Evolutionary conservation across 2,329 filamentous ascomycete genomes (phyloP).

Genomic region (Madurella fahalii): DNA sequence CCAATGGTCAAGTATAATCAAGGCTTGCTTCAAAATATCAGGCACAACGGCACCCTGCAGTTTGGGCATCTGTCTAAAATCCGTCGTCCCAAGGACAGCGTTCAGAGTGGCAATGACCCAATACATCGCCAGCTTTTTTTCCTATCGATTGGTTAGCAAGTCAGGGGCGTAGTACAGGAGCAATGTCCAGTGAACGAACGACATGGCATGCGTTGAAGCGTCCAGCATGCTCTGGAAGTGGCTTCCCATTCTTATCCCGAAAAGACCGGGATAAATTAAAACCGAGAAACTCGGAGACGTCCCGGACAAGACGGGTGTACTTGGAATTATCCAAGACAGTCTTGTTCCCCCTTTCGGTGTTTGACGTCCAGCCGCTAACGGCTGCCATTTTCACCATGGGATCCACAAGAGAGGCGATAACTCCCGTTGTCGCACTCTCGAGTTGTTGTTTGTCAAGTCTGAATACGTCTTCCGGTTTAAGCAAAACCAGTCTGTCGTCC

Average conservation of each 20-base stretch:
- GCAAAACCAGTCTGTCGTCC: not conserved
- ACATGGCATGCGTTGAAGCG: conserved; percentile 10
- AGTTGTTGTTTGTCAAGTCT: conserved; percentile 1
- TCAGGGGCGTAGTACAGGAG: not conserved
- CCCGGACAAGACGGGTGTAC: conserved; percentile 13
- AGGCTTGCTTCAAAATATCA: not conserved
- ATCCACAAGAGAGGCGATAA: conserved; percentile 7
- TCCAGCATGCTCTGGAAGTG: conserved; percentile 7
- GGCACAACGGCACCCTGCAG: conserved; percentile 6
- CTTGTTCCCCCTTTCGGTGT: not conserved
- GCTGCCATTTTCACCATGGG: conserved; percentile 8
- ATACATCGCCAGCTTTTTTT: conserved; percentile 17
- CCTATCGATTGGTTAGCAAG: conserved; percentile 7
- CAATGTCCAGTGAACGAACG: not conserved
- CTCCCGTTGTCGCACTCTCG: conserved; percentile 9
- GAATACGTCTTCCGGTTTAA: not conserved
- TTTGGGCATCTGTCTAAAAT: conserved; percentile 9
- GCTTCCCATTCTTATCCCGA: conserved; percentile 3
- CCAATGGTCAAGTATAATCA: conserved; percentile 13
- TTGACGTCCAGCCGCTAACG: not conserved
- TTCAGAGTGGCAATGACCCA: conserved; percentile 16
- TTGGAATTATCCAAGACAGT: conserved; percentile 13
- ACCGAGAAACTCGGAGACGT: not conserved
- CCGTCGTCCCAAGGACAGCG: conserved; percentile 2
- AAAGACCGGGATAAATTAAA: conserved; percentile 4